Conservation (phyloP, 2,329 filamentous ascomycete genomes). For the Ophiostoma ulmi region DNA sequence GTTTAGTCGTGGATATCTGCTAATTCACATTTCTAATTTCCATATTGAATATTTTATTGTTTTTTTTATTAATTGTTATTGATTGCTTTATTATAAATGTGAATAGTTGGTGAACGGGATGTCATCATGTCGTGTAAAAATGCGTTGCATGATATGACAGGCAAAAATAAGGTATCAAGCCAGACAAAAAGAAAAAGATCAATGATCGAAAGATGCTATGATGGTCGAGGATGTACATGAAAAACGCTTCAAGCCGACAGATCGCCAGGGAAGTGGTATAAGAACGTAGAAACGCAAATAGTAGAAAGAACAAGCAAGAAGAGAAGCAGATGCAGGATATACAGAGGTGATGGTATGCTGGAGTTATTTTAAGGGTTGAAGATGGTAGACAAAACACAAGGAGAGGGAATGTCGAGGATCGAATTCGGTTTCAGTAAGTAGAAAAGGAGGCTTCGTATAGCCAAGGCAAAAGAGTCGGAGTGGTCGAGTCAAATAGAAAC, state of each 20-base stretch:
- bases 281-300: constrained; percentile 7
- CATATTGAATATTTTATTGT: too few species aligned
- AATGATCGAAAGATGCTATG: background rate
- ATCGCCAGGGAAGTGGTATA: constrained; percentile 7
- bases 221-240: background rate
- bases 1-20: too few species aligned
- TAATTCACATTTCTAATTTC: too few species aligned
- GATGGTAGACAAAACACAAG: background rate
- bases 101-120: background rate
- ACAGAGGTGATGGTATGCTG: background rate
- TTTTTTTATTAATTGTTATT: background rate
- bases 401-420: constrained; percentile 1
- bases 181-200: constrained; percentile 6
- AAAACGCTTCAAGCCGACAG: constrained; percentile 4
- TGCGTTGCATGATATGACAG: constrained; percentile 6
- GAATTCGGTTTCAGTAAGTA: background rate
- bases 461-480: background rate
- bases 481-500: background rate
- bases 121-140: constrained; percentile 6
- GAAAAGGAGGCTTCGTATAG: background rate
- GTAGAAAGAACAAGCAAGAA: constrained; percentile 15
- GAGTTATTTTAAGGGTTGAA: background rate
- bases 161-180: constrained; percentile 12
- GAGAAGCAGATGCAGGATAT: constrained; percentile 5
- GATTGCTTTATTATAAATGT: background rate